Conservation (phyloP, 257 asterid genomes). For the Rauvolfia tetraphylla region DNA sequence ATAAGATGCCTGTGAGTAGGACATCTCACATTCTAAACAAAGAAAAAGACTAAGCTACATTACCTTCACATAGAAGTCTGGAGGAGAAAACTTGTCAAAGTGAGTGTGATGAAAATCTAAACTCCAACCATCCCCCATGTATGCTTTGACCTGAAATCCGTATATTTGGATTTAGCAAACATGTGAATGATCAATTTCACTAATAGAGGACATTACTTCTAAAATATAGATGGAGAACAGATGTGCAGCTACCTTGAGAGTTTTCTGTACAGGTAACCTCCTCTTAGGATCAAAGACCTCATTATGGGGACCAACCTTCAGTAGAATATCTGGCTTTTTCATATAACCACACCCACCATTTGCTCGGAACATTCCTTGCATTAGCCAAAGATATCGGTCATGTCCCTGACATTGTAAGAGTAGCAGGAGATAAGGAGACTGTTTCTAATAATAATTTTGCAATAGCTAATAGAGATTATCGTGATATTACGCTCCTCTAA, state of each 20-base stretch:
- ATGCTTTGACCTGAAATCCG: constrained; percentile 50
- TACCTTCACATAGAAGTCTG: constrained; percentile 85
- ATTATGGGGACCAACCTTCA: constrained; percentile 31
- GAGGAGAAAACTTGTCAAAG: constrained; percentile 71
- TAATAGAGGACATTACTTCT: background rate
- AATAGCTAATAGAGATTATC: background rate
- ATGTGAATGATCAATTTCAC: too few relatives aligned
- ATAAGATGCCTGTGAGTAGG: background rate
- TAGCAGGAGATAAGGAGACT: background rate
- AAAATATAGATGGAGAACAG: background rate
- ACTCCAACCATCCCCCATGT: constrained; percentile 81
- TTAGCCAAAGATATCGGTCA: constrained; percentile 74
- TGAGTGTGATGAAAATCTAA: constrained; percentile 63
- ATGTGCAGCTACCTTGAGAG: constrained; percentile 43
- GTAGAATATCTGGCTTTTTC: constrained; percentile 62
- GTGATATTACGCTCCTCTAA: background rate
- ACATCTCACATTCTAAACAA: too few relatives aligned
- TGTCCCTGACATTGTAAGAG: constrained; percentile 38
- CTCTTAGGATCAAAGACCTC: constrained; percentile 57
- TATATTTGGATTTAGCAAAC: background rate
- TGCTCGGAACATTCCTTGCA: constrained; percentile 79
- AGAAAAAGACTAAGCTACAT: background rate
- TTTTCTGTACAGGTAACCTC: constrained; percentile 40
- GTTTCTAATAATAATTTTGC: background rate
- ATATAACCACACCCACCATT: constrained; percentile 87